Base-by-base conservation (phyloP, 1,284 basidiomycete genomes). In the Inonotus obliquus region DNA sequence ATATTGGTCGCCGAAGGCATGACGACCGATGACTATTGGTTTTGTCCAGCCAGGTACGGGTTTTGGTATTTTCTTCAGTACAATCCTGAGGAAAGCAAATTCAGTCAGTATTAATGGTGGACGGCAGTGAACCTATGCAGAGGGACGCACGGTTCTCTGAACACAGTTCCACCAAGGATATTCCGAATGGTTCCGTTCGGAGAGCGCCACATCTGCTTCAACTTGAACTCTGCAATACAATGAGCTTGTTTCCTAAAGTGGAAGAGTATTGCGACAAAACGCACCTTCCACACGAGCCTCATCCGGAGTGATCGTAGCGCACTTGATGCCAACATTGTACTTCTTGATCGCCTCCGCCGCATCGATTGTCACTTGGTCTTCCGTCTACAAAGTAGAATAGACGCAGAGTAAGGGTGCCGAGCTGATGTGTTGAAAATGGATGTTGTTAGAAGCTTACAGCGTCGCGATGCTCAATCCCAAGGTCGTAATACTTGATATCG, bases 101-200 rank as follows among this genome's bases (percentile, higher is more conserved):
- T 44, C 17, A 44, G 41, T 44, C 1, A 17, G 38, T 1, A 4
- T 17, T 6, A 17, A 11, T 44, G 19, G 17, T 6, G 6, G 19
- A 14, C 1, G 2, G 41, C 6, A 44, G 41, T 11, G 41, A 11
- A 32, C 32, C 19, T 6, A 17, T 67, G 19, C 14, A 14, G 19
- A 19, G 7, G 41, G 41, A 44, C 41, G 1, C 9, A 44, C 41
- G 97, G 97, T 75, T 98, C 96, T 67, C 96, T 90, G 87, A 99
- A 99, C 63, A 99, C 96, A 37, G 96, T 98, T 59, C 96, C 96
- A 54, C 95, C 95, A 57, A 98, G 87, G 70, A 97, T 96, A 76
- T 98, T 98, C 68, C 96, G 91, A 75, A 98, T 95, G 87, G 95
- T 96, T 66, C 94, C 95, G 76, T 98, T 98, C 11, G 95, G 94